These are phyloP conservation scores for Pestalotiopsis sp. DNA, from an alignment of 2,329 filamentous ascomycete species.

Conservation along the genomic window DNA sequence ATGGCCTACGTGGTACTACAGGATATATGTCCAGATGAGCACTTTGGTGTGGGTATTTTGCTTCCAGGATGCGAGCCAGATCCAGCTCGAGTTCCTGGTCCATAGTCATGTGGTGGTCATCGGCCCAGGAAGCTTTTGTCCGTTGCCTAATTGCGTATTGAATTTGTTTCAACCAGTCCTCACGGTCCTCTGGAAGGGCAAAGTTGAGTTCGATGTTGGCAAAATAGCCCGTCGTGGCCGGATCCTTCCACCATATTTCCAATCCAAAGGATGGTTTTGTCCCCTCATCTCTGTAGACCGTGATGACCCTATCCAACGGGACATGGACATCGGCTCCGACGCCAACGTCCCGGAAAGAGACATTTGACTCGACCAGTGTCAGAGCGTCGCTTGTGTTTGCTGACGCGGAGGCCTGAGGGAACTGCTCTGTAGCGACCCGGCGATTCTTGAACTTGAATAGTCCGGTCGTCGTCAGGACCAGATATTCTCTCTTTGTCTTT, in stretches of 20 bases:
- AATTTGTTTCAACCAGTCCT: constrained; percentile 53
- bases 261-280: constrained; percentile 53
- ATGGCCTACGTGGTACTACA: constrained; percentile 51
- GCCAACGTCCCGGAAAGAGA: constrained; percentile 26
- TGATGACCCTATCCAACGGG: constrained; percentile 53
- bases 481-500: constrained; percentile 52
- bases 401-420: constrained; percentile 43
- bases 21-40: constrained; percentile 51
- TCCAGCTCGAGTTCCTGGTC: constrained; percentile 45
- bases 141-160: constrained; percentile 40
- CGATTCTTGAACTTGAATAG: constrained; percentile 54
- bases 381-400: constrained; percentile 34
- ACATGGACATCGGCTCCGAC: constrained; percentile 41
- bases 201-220: constrained; percentile 54
- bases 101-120: constrained; percentile 41
- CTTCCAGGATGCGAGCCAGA: constrained; percentile 49
- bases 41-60: constrained; percentile 43
- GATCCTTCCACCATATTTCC: constrained; percentile 60
- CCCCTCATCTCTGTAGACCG: constrained; percentile 55
- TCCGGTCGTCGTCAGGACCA: constrained; percentile 55
- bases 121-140: constrained; percentile 28
- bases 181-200: constrained; percentile 48
- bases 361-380: constrained; percentile 38
- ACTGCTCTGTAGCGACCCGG: constrained; percentile 49
- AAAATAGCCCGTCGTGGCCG: constrained; percentile 47